phyloP scores from a whole-genome alignment of 148 eudicot species.

The Amaranthus cruentus region DNA sequence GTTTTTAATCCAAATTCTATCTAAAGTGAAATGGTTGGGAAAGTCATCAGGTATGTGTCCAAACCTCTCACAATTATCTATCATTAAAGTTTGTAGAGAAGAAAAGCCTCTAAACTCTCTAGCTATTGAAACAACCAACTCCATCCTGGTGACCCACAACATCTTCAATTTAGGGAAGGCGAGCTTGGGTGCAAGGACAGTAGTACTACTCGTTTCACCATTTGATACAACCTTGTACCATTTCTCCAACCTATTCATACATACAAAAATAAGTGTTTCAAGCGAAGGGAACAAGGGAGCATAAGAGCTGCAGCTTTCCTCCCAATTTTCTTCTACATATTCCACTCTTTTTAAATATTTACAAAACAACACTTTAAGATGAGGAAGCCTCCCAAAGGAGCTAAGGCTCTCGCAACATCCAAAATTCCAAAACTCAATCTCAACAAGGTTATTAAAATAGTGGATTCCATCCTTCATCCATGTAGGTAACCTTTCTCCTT shows the following conservation, averaged over 20 bases:
- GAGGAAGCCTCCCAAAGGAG: not conserved
- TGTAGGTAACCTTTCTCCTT: not conserved
- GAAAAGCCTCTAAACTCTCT: not conserved
- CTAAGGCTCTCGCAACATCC: not conserved
- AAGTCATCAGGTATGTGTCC: no score
- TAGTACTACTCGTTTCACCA: not conserved
- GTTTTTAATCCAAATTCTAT: no score
- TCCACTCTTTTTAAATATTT: not conserved
- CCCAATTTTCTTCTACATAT: not conserved
- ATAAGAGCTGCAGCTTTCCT: not conserved
- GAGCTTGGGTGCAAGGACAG: not conserved
- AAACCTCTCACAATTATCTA: no score
- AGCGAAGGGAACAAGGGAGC: not conserved
- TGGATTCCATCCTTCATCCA: constrained; percentile 5
- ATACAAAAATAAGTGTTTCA: not conserved
- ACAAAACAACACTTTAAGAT: not conserved
- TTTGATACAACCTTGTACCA: not conserved
- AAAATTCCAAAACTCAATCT: not conserved
- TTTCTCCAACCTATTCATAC: not conserved
- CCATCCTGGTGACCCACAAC: not conserved
- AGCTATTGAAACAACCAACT: not conserved
- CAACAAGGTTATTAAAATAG: not conserved
- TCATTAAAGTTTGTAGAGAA: no score
- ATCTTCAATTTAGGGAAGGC: not conserved
- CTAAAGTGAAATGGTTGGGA: no score